Base-by-base conservation (phyloP, 83 land plant species). In the Picea mariana region DNA sequence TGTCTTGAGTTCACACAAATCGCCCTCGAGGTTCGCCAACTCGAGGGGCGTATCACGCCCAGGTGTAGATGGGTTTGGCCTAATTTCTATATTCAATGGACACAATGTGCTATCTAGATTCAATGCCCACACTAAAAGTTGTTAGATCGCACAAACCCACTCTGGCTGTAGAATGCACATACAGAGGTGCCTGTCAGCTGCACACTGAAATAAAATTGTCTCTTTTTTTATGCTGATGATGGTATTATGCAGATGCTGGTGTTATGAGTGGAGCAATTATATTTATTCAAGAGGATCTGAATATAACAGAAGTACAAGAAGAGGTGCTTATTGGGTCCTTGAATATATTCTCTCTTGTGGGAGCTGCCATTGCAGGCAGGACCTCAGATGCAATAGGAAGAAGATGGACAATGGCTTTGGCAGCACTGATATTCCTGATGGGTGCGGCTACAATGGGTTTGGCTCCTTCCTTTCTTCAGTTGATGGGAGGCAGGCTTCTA, bases 181-280 rank as follows among this genome's bases (percentile, higher is more conserved):
- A n/a, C n/a, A n/a, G n/a, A n/a, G n/a, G n/a, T n/a, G n/a, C n/a
- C n/a, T n/a, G n/a, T n/a, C n/a, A n/a, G n/a, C n/a, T n/a, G n/a
- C n/a, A n/a, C n/a, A n/a, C n/a, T n/a, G n/a, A n/a, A n/a, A n/a
- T n/a, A n/a, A n/a, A n/a, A n/a, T n/a, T n/a, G n/a, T n/a, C n/a
- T n/a, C n/a, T n/a, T n/a, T n/a, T n/a, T n/a, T n/a, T n/a, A n/a
- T n/a, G n/a, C n/a, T n/a, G n/a, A n/a, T n/a, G n/a, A n/a, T n/a
- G n/a, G n/a, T 27, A 0, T 1, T 27, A 0, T 27, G 68, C 92
- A 95, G 98, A 97, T 85, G 89, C 87, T 3, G 99, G 98, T 55
- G 95, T 97, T 8, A 97, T 97, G 93, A 95, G 98, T 85, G 99
- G 98, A 66, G 98, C 98, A 3, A 81, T 95, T 27, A 79, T 97